A percentile compares a stretch with the other conserved stretches of the same genome.
Evolutionary conservation across 164 flowering plant genomes (phyloP).

Genomic region (Magnolia changhungtana): DNA sequence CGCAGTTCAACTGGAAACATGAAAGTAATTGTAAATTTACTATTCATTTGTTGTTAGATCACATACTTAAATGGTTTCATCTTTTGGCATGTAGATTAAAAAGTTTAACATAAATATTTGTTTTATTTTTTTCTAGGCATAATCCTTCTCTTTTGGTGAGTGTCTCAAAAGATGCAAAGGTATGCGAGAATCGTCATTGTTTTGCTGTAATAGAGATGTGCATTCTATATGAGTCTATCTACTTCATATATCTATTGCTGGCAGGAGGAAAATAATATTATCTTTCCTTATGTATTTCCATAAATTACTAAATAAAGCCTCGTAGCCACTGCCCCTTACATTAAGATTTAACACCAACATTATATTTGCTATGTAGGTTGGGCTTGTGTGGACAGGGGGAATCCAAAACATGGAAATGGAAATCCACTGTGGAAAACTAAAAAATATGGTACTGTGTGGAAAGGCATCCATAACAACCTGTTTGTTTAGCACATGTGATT

Average conservation of each 20-base stretch:
- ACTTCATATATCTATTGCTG: background rate
- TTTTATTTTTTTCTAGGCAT: slow-evolving; percentile 39
- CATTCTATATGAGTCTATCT: too few species aligned
- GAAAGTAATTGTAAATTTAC: background rate
- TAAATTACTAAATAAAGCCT: background rate
- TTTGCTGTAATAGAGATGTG: background rate
- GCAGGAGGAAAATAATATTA: background rate
- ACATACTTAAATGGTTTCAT: background rate
- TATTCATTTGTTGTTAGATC: background rate
- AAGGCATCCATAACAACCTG: too few species aligned
- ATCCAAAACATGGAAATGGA: too few species aligned
- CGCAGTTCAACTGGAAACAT: background rate
- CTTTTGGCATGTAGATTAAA: background rate
- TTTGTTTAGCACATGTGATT: too few species aligned
- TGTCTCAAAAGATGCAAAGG: slow-evolving; percentile 67
- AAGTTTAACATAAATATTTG: background rate
- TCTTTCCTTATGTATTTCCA: background rate
- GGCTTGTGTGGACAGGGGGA: too few species aligned
- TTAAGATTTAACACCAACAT: too few species aligned
- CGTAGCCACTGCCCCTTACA: background rate
- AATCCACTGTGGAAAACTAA: too few species aligned
- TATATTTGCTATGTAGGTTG: too few species aligned
- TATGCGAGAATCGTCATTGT: slow-evolving; percentile 10
- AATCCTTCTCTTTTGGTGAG: slow-evolving; percentile 55
- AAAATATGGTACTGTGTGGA: too few species aligned